phyloP scores from a whole-genome alignment of 768 basidiomycete species.

The Mycena metata region DNA sequence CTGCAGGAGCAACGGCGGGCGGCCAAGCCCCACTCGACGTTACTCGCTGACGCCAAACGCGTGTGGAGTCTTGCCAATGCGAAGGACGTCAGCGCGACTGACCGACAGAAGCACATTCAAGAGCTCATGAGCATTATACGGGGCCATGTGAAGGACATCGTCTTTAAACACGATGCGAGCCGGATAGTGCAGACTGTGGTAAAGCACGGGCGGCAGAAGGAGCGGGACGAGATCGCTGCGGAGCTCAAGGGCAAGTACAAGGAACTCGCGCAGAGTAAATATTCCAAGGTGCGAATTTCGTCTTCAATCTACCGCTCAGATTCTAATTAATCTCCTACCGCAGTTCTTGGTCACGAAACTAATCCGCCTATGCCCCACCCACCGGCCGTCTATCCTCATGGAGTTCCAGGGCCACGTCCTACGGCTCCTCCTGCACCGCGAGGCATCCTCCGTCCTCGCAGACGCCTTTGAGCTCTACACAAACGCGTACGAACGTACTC shows the following conservation, averaged over 20 bases:
- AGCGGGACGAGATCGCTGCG: conserved; percentile 83
- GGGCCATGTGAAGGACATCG: conserved; percentile 87
- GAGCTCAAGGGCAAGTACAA: conserved; percentile 88
- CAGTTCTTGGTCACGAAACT: conserved; percentile 89
- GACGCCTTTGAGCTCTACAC: conserved; percentile 92
- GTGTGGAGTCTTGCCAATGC: conserved; percentile 84
- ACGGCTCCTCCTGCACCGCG: conserved; percentile 84
- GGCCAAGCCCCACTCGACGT: conserved; percentile 80
- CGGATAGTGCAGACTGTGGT: conserved; percentile 86
- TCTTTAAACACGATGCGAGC: conserved; percentile 93
- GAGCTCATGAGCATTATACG: conserved; percentile 83
- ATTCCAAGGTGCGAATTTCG: conserved; percentile 77
- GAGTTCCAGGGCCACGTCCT: conserved; percentile 86
- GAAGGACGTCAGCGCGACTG: conserved; percentile 75
- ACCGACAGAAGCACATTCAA: conserved; percentile 81
- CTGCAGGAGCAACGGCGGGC: conserved; percentile 79
- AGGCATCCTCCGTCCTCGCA: conserved; percentile 86
- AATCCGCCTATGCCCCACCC: conserved; percentile 78
- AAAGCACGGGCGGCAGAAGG: conserved; percentile 81
- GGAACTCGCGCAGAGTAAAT: conserved; percentile 87
- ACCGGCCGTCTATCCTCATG: conserved; percentile 80
- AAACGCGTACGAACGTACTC: conserved; percentile 85
- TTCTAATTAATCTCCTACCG: neutral
- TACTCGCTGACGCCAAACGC: conserved; percentile 79
- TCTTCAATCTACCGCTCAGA: neutral